Evolutionary conservation across 768 basidiomycete genomes (phyloP), one percentile per base, ranked within the genome.

Genomic region (Mycena filopes): DNA sequence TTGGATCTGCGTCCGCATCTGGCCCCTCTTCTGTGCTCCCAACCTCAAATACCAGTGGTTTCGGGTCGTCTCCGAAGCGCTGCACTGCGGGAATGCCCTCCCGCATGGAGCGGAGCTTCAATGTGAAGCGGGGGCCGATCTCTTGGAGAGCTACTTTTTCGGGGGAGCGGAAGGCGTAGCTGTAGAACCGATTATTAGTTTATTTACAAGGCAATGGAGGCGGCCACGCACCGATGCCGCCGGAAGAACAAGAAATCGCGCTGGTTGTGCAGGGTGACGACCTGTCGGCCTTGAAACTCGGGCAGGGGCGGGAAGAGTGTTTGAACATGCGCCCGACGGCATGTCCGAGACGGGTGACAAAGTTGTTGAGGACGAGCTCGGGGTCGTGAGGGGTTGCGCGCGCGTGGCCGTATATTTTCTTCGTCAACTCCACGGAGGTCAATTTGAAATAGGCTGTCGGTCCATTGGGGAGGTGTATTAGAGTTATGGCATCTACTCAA

Each of bases 241-340:
- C 98, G 83, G 82, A 99, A 97, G 82, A 99, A 99, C 61, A 99
- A 79, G 79, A 99, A 99, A 80, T 99, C 98, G 49, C 98, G 88
- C 76, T 98, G 96, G 73, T 98, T 98, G 74, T 99, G 98, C 21
- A 99, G 82, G 3, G 97, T 98, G 15, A 99, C 96, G 12, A 98
- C 96, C 77, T 99, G 98, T 31, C 98, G 82, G 36, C 98, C 98
- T 78, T 95, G 91, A 74, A 98, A 98, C 75, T 98, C 94, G 0
- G 96, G 95, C 67, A 97, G 81, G 9, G 94, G 95, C 20, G 98
- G 98, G 81, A 98, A 99, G 23, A 96, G 86, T 1, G 96, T 96
- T 71, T 98, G 97, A 99, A 97, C 84, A 99, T 91, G 26, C 95
- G 87, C 18, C 98, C 98, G 54, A 98, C 89, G 18, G 90, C 89